Evolutionary conservation across 768 basidiomycete genomes (phyloP).

Genomic region (Panellus pusillus): DNA sequence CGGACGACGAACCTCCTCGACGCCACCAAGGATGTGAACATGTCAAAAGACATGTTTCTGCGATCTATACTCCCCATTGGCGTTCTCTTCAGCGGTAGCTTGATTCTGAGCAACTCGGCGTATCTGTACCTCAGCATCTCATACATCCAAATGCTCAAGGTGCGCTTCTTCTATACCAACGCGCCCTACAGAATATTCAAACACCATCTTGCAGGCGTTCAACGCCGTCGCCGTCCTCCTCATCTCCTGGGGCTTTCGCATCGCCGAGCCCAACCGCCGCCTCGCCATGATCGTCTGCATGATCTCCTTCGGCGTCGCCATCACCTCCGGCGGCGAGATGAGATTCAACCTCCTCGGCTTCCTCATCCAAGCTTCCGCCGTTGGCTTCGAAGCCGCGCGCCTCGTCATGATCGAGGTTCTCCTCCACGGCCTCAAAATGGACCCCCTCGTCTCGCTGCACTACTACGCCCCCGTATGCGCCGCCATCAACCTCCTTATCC

Average conservation of each 20-base stretch:
- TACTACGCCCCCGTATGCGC: conserved; percentile 98
- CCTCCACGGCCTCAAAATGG: conserved; percentile 95
- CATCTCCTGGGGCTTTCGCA: conserved; percentile 89
- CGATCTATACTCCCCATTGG: conserved; percentile 93
- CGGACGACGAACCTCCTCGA: conserved; percentile 82
- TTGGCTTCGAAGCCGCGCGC: conserved; percentile 88
- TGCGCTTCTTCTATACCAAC: conserved; percentile 25
- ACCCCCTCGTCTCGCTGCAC: conserved; percentile 91
- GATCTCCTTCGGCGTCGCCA: conserved; percentile 87
- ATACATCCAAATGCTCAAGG: conserved; percentile 98
- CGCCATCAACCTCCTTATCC: conserved; percentile 75
- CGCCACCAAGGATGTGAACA: conserved; percentile 72
- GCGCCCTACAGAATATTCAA: neutral
- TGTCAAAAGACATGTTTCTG: conserved; percentile 77
- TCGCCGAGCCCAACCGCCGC: conserved; percentile 82
- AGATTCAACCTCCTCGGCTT: conserved; percentile 87
- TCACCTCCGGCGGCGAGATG: conserved; percentile 88
- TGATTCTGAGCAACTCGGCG: conserved; percentile 78
- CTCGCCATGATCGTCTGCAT: conserved; percentile 82
- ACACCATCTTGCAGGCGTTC: conserved; percentile 63
- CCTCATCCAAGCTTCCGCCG: conserved; percentile 82
- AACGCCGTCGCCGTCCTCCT: conserved; percentile 86
- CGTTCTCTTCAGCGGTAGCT: conserved; percentile 86
- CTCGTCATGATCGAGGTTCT: conserved; percentile 96
- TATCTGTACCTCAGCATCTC: conserved; percentile 92